A percentile compares a stretch with the other conserved stretches of the same genome.
phyloP scores from a whole-genome alignment of 192 early-diverging fungal species.

The Umbelopsis isabellina region DNA sequence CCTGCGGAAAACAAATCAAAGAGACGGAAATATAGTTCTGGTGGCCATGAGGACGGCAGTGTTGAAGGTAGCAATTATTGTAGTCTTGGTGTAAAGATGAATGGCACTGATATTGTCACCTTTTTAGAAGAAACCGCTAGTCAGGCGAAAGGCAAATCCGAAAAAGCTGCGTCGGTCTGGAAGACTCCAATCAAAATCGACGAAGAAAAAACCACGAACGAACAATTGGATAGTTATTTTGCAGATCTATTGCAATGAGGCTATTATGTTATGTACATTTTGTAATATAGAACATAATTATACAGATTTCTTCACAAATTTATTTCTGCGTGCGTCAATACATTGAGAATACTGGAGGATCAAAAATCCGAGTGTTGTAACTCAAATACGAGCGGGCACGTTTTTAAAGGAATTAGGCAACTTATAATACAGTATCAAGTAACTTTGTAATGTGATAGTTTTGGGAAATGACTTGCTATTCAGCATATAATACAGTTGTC shows the following conservation, averaged over 20 bases:
- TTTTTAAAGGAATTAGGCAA: too few species aligned
- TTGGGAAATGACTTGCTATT: background rate
- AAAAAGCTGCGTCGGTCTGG: constrained; percentile 28
- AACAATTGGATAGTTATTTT: constrained; percentile 72
- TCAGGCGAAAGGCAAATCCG: background rate
- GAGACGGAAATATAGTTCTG: background rate
- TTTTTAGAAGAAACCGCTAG: background rate
- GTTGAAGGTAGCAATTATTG: background rate
- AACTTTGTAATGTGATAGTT: too few species aligned
- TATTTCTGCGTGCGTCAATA: background rate
- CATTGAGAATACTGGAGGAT: background rate
- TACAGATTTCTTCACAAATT: background rate
- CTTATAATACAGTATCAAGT: too few species aligned
- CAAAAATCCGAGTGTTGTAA: background rate
- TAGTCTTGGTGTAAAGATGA: background rate
- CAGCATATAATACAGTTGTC: constrained; percentile 22
- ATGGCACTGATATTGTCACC: too few species aligned
- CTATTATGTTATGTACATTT: too few species aligned
- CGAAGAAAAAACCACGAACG: constrained; percentile 46
- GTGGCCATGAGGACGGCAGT: background rate
- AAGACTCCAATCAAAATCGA: constrained; percentile 23
- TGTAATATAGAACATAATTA: background rate
- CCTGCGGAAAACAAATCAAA: background rate
- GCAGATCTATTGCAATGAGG: constrained; percentile 57
- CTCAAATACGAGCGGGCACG: too few species aligned